Evolutionary conservation across 306 rosid genomes (phyloP), one percentile per base, ranked within the genome.

Genomic region (Abrus pulchellus): DNA sequence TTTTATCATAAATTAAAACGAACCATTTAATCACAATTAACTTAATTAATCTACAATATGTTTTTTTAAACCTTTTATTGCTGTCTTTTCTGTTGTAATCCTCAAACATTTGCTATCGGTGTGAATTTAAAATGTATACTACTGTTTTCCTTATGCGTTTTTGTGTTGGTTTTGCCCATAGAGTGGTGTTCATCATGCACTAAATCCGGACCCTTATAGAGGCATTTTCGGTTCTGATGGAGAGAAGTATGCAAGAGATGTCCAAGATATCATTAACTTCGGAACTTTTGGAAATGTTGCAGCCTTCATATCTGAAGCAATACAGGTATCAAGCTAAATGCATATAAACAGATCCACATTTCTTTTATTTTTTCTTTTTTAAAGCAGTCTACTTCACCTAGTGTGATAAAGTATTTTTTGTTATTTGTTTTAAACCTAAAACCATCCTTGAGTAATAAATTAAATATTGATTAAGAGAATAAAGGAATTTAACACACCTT

Each of bases 121-220:
- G 27, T 47, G 44, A 59, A n/a, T 41, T 69, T 69, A 27, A 13
- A 54, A 5, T 38, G 44, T 56, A 14, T 3, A 56, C 5, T 14
- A 33, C 50, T n/a, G 7, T 59, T 50, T 45, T 32, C 65, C 71
- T 72, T 27, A 78, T 5, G 6, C 9, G 34, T 41, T 20, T 1
- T 60, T 55, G 30, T 78, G 38, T 74, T 74, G 78, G 14, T 81
- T 6, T 76, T 49, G 47, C 30, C 32, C 43, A 75, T 82, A 93
- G 98, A 88, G 89, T 78, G 98, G 97, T 63, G 88, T 91, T 86
- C 97, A 90, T 75, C 98, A 93, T 86, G 98, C 92, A 3, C 32
- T 90, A 69, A 93, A 93, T 67, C 98, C 98, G 52, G 97, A 91
- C 68, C 98, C 98, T n/a, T 93, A 93, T 30, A 86, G 98, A 85